A percentile compares a stretch with the other conserved stretches of the same genome.
Evolutionary conservation across 2,329 filamentous ascomycete species (phyloP).

Genomic region (Alternaria arborescens): DNA sequence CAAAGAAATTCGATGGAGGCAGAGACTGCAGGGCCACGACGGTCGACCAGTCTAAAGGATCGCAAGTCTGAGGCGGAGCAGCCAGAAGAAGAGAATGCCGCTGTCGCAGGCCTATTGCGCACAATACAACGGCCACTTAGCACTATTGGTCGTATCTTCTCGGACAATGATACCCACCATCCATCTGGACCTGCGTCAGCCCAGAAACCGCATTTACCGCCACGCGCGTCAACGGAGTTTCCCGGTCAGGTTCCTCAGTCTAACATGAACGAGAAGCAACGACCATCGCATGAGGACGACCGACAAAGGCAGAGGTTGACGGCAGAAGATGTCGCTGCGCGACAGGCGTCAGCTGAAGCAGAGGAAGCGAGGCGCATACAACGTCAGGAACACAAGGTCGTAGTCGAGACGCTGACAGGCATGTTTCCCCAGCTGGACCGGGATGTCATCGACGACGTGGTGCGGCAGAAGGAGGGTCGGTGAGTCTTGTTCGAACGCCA

Average conservation of each 20-base stretch:
- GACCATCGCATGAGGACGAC: conserved; percentile 39
- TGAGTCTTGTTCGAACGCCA: conserved; percentile 58
- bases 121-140: conserved; percentile 91
- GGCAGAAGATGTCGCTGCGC: conserved; percentile 86
- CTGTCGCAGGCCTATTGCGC: conserved; percentile 83
- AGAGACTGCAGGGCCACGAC: conserved; percentile 66
- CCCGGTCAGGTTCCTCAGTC: conserved; percentile 9
- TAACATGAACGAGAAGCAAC: conserved; percentile 22
- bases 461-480: conserved; percentile 94
- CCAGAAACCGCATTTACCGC: conserved; percentile 59
- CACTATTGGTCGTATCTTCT: conserved; percentile 94
- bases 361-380: conserved; percentile 87
- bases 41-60: conserved; percentile 62
- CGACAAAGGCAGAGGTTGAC: conserved; percentile 57
- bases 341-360: conserved; percentile 88
- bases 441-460: conserved; percentile 96
- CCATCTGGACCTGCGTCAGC: conserved; percentile 52
- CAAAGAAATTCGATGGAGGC: conserved; percentile 67
- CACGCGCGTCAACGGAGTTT: conserved; percentile 52
- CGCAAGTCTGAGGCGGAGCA: conserved; percentile 40
- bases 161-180: conserved; percentile 64
- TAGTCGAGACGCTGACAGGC: conserved; percentile 90
- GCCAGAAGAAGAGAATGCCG: conserved; percentile 74
- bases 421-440: conserved; percentile 97
- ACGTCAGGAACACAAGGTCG: conserved; percentile 82